These are phyloP conservation scores for Colletotrichum lentis DNA, from an alignment of 2,329 filamentous ascomycete species.

Conservation along the genomic window DNA sequence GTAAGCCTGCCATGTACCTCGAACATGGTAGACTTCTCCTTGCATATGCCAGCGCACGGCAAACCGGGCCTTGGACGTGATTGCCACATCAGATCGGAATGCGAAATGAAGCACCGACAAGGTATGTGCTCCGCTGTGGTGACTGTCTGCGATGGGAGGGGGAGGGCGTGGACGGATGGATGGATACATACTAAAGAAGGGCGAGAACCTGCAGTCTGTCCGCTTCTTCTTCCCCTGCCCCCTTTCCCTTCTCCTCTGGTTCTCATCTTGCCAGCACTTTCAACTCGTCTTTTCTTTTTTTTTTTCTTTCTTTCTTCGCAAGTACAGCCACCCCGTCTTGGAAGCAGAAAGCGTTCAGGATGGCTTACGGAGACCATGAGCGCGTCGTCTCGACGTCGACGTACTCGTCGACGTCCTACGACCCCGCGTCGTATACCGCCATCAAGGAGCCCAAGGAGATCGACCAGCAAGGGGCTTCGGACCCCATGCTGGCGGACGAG, in stretches of 20 bases:
- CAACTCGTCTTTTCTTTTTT: neutral
- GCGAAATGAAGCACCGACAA: constrained; percentile 6
- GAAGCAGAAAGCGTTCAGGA: constrained; percentile 28
- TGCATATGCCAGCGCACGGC: constrained; percentile 36
- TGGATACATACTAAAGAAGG: constrained; percentile 34
- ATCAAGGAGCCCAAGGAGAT: constrained; percentile 35
- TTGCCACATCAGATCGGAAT: constrained; percentile 19
- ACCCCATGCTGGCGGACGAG: constrained; percentile 35
- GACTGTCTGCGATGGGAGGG: no score
- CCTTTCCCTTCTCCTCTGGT: neutral
- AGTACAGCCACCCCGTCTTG: constrained; percentile 19
- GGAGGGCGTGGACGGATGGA: no score
- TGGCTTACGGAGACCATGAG: constrained; percentile 31
- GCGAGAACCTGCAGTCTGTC: constrained; percentile 19
- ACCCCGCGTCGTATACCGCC: constrained; percentile 31
- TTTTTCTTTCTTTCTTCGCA: constrained; percentile 1
- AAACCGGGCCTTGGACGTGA: constrained; percentile 9
- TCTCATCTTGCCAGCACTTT: constrained; percentile 10
- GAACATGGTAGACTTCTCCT: constrained; percentile 7
- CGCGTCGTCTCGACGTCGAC: constrained; percentile 27
- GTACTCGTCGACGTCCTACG: constrained; percentile 33
- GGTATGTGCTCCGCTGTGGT: constrained; percentile 7
- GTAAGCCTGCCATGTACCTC: constrained; percentile 32
- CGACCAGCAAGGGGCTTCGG: constrained; percentile 23
- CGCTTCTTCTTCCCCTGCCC: neutral